Percentiles rank a stretch among this genome's conserved stretches.
phyloP scores from a whole-genome alignment of 192 early-diverging fungal genomes.

The Kappamyces sp. region DNA sequence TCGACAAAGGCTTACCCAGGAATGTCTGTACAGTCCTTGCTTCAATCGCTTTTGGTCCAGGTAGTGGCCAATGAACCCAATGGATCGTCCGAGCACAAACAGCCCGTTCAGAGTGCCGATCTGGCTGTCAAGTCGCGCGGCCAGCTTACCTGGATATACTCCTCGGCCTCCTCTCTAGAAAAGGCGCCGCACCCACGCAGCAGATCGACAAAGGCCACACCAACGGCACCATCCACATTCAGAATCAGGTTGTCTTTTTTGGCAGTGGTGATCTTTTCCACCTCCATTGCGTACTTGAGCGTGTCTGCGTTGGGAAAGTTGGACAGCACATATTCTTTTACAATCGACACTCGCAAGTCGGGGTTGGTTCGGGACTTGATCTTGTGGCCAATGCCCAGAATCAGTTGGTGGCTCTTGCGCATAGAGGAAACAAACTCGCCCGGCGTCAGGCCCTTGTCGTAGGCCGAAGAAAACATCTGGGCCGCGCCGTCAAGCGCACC shows the following conservation, averaged over 20 bases:
- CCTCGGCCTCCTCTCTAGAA: conserved; percentile 88
- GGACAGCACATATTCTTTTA: conserved; percentile 85
- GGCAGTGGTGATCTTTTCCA: conserved; percentile 90
- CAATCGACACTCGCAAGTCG: conserved; percentile 90
- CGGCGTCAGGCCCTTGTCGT: conserved; percentile 87
- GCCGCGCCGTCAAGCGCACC: conserved; percentile 97
- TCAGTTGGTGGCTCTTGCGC: conserved; percentile 95
- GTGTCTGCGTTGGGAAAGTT: conserved; percentile 82
- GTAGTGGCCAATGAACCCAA: conserved; percentile 97
- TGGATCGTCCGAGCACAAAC: conserved; percentile 89
- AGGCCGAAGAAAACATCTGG: conserved; percentile 81
- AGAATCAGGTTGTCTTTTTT: conserved; percentile 99
- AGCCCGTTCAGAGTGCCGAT: conserved; percentile 95
- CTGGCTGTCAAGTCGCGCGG: conserved; percentile 22
- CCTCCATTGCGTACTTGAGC: conserved; percentile 89
- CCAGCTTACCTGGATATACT: conserved; percentile 65
- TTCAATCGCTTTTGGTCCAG: conserved; percentile 97
- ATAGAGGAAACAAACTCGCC: conserved; percentile 92
- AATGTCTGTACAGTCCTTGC: conserved; percentile 97
- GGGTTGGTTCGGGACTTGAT: conserved; percentile 99
- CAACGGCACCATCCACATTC: conserved; percentile 93
- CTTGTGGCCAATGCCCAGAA: conserved; percentile 98
- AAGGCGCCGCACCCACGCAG: conserved; percentile 89
- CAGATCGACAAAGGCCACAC: conserved; percentile 92
- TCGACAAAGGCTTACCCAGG: conserved; percentile 96